Percentiles rank a stretch among this genome's conserved stretches.
Conservation (phyloP, 2,329 filamentous ascomycete genomes). For the Thielaviopsis punctulata region DNA sequence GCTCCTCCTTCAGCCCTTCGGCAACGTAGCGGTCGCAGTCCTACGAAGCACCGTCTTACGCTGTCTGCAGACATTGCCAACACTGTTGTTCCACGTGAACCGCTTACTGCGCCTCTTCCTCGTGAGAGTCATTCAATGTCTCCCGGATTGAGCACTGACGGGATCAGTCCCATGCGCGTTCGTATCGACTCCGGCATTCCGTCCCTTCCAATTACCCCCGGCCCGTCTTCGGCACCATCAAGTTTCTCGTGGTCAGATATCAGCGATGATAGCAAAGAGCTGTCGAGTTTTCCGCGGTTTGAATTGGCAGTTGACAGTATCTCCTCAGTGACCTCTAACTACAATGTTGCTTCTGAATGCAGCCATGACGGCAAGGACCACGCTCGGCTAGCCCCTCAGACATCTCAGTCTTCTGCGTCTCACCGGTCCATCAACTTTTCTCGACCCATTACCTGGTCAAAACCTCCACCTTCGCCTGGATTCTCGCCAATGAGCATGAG, state of each 20-base stretch:
- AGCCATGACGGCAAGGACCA: not conserved
- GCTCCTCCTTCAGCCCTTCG: constrained; percentile 29
- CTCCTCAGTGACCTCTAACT: not conserved
- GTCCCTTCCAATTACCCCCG: constrained; percentile 35
- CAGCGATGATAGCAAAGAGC: constrained; percentile 25
- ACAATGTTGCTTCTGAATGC: too few relatives aligned
- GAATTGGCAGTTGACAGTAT: constrained; percentile 17
- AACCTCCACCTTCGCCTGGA: constrained; percentile 29
- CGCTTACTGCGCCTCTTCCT: constrained; percentile 42
- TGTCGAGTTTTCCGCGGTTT: constrained; percentile 24
- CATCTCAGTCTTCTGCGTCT: too few relatives aligned
- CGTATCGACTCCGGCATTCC: constrained; percentile 37
- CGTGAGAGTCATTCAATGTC: constrained; percentile 27
- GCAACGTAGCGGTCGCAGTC: constrained; percentile 33
- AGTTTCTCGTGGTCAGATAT: constrained; percentile 41
- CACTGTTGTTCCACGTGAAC: constrained; percentile 30
- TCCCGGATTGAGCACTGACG: constrained; percentile 14
- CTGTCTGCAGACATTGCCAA: constrained; percentile 42
- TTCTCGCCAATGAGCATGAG: constrained; percentile 16
- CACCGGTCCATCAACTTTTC: constrained; percentile 3
- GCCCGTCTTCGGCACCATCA: constrained; percentile 50
- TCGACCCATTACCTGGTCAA: constrained; percentile 15
- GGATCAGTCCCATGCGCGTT: constrained; percentile 26
- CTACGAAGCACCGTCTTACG: constrained; percentile 42
- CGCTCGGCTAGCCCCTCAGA: too few relatives aligned